Conservation (phyloP, 78 protist species). For the Dictyostelium intermedium region DNA sequence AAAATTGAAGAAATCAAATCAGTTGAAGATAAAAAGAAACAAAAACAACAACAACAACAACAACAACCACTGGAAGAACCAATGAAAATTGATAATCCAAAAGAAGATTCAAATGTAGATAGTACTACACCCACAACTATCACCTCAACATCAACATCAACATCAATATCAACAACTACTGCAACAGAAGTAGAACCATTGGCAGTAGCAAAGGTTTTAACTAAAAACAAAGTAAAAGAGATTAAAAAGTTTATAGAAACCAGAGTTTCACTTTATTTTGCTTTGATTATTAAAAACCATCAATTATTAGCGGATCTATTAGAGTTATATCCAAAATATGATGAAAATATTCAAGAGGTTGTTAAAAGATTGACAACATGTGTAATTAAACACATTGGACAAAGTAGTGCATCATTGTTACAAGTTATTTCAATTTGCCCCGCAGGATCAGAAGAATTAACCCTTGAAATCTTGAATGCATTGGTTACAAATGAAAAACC, state of each 20-base stretch:
- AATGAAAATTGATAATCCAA: neutral
- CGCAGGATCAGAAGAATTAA: constrained; percentile 8
- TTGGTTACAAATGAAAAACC: constrained; percentile 3
- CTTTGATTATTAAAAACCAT: constrained; percentile 43
- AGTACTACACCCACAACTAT: neutral
- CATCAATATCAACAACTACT: neutral
- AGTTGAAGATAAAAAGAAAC: neutral
- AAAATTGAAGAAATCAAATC: neutral
- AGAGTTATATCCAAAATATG: constrained; percentile 22
- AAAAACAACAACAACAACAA: neutral
- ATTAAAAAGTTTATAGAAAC: constrained; percentile 23
- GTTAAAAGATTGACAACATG: neutral
- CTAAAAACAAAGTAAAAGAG: neutral
- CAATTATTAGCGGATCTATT: neutral
- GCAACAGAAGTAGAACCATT: neutral
- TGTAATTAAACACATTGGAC: constrained; percentile 39
- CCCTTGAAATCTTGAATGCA: constrained; percentile 1
- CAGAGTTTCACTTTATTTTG: constrained; percentile 24
- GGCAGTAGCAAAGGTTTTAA: neutral
- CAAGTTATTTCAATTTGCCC: constrained; percentile 39
- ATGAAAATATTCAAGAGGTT: neutral
- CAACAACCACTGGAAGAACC: neutral
- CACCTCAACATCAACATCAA: neutral
- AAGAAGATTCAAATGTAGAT: neutral
- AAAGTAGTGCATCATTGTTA: neutral